Conservation (phyloP, 2,329 filamentous ascomycete genomes). For the Fusarium secorum region DNA sequence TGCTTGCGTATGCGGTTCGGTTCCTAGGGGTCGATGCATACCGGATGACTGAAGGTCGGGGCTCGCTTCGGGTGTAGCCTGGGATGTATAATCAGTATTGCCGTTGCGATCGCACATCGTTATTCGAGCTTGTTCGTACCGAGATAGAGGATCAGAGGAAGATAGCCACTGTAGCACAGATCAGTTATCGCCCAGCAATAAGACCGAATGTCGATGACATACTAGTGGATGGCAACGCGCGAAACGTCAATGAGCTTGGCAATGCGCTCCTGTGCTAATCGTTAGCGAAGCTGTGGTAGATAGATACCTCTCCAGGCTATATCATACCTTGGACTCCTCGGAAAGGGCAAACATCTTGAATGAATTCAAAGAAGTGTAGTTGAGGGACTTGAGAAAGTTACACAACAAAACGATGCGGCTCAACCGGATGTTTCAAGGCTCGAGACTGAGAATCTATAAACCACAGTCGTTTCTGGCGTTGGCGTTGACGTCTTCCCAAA, state of each 20-base stretch:
- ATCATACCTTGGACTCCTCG: constrained; percentile 90
- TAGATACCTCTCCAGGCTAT: neutral
- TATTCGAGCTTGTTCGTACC: constrained; percentile 62
- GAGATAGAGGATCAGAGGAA: constrained; percentile 95
- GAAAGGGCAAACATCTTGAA: constrained; percentile 74
- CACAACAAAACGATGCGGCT: constrained; percentile 2
- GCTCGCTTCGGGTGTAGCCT: constrained; percentile 96
- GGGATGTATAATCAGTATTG: constrained; percentile 40
- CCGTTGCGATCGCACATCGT: constrained; percentile 6
- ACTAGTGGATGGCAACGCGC: constrained; percentile 95
- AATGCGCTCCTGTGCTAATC: constrained; percentile 82
- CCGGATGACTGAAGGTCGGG: constrained; percentile 76
- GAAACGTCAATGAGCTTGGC: constrained; percentile 95
- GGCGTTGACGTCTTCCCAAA: constrained; percentile 34
- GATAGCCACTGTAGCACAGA: constrained; percentile 75
- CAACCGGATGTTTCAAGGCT: constrained; percentile 8
- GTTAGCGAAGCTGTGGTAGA: constrained; percentile 21
- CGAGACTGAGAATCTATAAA: constrained; percentile 29
- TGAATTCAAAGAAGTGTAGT: neutral
- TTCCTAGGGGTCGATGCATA: constrained; percentile 44
- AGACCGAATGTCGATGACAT: constrained; percentile 49
- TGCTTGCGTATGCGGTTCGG: constrained; percentile 23
- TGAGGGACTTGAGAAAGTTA: neutral
- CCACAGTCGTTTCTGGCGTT: neutral
- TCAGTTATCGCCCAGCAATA: constrained; percentile 45